These are phyloP conservation scores for Trichosphaerium sp. DNA, from an alignment of 78 protist species.

Conservation along the genomic window DNA sequence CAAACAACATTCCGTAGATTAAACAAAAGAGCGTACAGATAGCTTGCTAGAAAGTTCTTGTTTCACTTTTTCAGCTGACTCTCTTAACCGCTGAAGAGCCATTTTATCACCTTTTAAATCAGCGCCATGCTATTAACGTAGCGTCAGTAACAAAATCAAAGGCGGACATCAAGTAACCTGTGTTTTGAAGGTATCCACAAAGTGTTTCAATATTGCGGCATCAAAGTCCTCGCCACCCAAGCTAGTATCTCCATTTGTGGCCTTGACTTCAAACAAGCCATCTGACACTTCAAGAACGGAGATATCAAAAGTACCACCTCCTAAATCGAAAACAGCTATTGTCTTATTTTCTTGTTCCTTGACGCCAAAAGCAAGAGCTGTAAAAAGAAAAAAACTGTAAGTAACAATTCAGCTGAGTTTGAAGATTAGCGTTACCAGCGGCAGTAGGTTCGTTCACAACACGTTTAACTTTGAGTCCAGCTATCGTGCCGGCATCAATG, in stretches of 20 bases:
- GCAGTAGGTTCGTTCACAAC: too few species aligned
- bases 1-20: too few species aligned
- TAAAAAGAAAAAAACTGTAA: too few species aligned
- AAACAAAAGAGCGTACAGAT: background rate
- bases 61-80: slow-evolving; percentile 98
- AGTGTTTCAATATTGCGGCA: slow-evolving; percentile 37
- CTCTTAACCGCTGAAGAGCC: slow-evolving; percentile 93
- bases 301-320: slow-evolving; percentile 99
- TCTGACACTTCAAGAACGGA: slow-evolving; percentile 87
- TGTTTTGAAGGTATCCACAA: slow-evolving; percentile 79
- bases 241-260: slow-evolving; percentile 97
- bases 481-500: slow-evolving; percentile 82
- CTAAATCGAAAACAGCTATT: slow-evolving; percentile 94
- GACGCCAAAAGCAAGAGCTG: slow-evolving; percentile 83
- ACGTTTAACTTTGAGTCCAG: slow-evolving; percentile 65
- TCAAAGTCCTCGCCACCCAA: slow-evolving; percentile 99
- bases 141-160: background rate
- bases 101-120: slow-evolving; percentile 68
- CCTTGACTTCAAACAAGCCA: slow-evolving; percentile 96
- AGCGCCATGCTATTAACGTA: slow-evolving; percentile 13
- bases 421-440: too few species aligned
- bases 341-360: slow-evolving; percentile 37
- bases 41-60: slow-evolving; percentile 76
- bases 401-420: too few species aligned
- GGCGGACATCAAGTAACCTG: slow-evolving; percentile 23